These are phyloP conservation scores for Carnegiea gigantea DNA, from an alignment of 179 eudicot genomes.

Conservation along the genomic window DNA sequence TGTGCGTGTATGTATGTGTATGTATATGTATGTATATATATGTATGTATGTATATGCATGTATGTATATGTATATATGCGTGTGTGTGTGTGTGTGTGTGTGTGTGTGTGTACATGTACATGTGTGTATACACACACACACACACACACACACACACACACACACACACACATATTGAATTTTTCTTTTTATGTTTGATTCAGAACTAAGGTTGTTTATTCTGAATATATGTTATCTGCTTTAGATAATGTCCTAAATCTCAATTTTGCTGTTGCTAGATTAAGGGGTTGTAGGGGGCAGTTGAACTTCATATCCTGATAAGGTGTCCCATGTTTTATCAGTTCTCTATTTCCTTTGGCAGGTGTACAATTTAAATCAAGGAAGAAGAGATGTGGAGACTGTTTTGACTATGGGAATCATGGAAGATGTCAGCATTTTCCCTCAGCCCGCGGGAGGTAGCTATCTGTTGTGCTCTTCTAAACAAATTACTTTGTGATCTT, in stretches of 20 bases:
- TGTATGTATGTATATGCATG: too few relatives aligned
- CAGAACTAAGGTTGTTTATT: neutral
- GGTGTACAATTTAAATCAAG: constrained; percentile 99
- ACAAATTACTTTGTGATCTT: neutral
- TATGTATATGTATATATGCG: too few relatives aligned
- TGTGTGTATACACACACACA: neutral
- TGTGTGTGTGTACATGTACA: too few relatives aligned
- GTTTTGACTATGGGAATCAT: constrained; percentile 92
- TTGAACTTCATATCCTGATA: neutral
- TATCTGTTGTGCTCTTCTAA: neutral
- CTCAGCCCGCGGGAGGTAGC: constrained; percentile 99
- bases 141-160: too few relatives aligned
- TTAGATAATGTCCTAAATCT: neutral
- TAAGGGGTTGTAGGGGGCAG: neutral
- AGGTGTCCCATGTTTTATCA: neutral
- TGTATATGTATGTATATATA: too few relatives aligned
- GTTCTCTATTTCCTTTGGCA: constrained; percentile 22
- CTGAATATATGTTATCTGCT: neutral
- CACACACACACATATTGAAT: too few relatives aligned
- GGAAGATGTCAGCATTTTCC: constrained; percentile 98
- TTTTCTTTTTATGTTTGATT: neutral
- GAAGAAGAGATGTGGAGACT: constrained; percentile 94
- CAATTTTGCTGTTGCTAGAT: constrained; percentile 9
- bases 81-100: too few relatives aligned
- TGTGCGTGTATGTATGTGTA: too few relatives aligned